phyloP scores from a whole-genome alignment of 2,329 filamentous ascomycete species.

The Xylariaceae sp. region DNA sequence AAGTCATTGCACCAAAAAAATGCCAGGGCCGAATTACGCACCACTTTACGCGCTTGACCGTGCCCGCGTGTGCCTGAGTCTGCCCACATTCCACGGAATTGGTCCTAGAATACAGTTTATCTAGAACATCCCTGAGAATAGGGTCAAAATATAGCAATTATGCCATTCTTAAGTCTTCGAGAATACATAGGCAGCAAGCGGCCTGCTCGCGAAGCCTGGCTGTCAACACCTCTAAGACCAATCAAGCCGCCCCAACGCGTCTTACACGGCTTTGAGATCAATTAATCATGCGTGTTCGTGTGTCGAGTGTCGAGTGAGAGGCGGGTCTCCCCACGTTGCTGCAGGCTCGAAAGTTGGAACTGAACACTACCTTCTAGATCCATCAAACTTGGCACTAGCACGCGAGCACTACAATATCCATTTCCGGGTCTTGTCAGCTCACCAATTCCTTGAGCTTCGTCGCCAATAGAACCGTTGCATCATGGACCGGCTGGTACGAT shows the following conservation, averaged over 20 bases:
- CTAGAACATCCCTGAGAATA: not conserved
- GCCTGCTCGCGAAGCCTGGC: conserved; percentile 25
- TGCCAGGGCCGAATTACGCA: not conserved
- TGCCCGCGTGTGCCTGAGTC: conserved; percentile 3
- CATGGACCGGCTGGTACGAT: conserved; percentile 6
- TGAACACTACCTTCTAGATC: conserved; percentile 17
- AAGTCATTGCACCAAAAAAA: not conserved
- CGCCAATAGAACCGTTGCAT: conserved; percentile 8
- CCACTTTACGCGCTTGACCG: conserved; percentile 20
- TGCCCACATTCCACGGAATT: not conserved
- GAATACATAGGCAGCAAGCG: conserved; percentile 20
- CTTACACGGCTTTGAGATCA: conserved; percentile 35
- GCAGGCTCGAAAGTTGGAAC: conserved; percentile 16
- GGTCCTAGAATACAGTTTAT: not conserved
- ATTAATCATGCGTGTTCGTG: conserved; percentile 39
- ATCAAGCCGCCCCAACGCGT: conserved; percentile 34
- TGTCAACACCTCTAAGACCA: conserved; percentile 27
- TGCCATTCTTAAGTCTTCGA: conserved; percentile 16
- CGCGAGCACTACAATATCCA: conserved; percentile 14
- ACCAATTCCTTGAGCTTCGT: conserved; percentile 1
- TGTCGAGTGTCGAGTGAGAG: conserved; percentile 24
- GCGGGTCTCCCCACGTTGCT: conserved; percentile 23
- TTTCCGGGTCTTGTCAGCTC: conserved; percentile 13
- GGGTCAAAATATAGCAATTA: not conserved
- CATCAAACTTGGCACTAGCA: conserved; percentile 14